phyloP scores from a whole-genome alignment of 129 eudicot genomes.

The Arctium lappa region DNA sequence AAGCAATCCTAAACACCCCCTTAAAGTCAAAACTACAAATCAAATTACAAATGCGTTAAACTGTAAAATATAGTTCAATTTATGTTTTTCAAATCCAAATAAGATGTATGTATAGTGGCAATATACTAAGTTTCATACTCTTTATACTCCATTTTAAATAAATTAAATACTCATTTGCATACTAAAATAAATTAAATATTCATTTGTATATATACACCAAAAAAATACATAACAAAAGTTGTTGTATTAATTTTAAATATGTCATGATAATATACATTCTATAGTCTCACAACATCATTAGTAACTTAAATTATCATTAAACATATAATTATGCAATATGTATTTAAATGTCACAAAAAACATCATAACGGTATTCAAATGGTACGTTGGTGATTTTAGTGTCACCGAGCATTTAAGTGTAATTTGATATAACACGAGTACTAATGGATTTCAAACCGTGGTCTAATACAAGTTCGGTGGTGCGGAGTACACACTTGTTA shows the following conservation, averaged over 20 bases:
- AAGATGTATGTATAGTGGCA: background rate
- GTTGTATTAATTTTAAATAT: background rate
- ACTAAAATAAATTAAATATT: background rate
- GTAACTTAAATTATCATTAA: background rate
- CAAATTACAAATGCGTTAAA: background rate
- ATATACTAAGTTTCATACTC: background rate
- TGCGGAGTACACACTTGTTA: too few relatives aligned
- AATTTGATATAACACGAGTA: too few relatives aligned
- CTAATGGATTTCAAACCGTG: too few relatives aligned
- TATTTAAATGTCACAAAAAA: background rate
- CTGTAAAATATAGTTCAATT: background rate
- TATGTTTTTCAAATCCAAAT: background rate
- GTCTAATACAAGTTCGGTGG: too few relatives aligned
- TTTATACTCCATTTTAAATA: background rate
- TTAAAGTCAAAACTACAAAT: background rate
- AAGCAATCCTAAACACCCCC: too few relatives aligned
- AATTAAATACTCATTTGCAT: background rate
- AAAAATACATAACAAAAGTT: too few relatives aligned
- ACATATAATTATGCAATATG: too few relatives aligned
- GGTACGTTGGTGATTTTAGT: too few relatives aligned
- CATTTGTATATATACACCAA: background rate
- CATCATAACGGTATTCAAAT: too few relatives aligned
- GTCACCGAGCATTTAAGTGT: too few relatives aligned
- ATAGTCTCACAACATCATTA: too few relatives aligned
- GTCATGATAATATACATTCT: too few relatives aligned